phyloP scores from a whole-genome alignment of 306 rosid species.

The Abrus pulchellus region DNA sequence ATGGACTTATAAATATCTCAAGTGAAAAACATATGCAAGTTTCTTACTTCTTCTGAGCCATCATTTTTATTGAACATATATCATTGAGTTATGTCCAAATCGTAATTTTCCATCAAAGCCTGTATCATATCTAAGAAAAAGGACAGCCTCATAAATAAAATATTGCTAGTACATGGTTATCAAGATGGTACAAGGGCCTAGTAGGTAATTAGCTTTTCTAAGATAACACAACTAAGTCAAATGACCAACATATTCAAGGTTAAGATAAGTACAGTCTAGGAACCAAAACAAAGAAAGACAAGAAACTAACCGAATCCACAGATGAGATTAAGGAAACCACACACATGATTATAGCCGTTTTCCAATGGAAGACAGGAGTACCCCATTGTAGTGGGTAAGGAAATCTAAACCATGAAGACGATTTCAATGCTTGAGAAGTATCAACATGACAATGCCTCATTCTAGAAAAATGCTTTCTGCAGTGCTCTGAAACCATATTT shows the following conservation, averaged over 20 bases:
- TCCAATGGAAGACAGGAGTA: constrained; percentile 97
- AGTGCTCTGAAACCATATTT: constrained; percentile 83
- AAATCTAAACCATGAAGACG: constrained; percentile 98
- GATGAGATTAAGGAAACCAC: constrained; percentile 90
- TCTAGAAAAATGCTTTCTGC: constrained; percentile 91
- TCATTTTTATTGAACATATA: background rate
- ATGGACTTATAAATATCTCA: background rate
- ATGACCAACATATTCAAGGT: constrained; percentile 9
- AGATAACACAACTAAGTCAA: constrained; percentile 31
- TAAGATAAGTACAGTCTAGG: constrained; percentile 16
- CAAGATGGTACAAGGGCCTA: constrained; percentile 18
- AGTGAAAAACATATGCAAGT: background rate
- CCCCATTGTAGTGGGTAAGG: constrained; percentile 99
- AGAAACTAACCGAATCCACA: constrained; percentile 94
- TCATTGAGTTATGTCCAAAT: constrained; percentile 20
- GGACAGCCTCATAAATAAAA: background rate
- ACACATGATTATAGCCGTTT: constrained; percentile 95
- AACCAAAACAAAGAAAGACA: constrained; percentile 49
- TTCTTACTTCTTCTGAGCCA: constrained; percentile 20
- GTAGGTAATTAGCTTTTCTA: constrained; percentile 13
- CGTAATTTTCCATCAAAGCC: constrained; percentile 16
- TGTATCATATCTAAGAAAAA: constrained; percentile 14
- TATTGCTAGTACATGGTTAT: background rate
- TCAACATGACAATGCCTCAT: constrained; percentile 96
- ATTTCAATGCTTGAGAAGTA: constrained; percentile 79